A percentile compares a stretch with the other conserved stretches of the same genome.
phyloP scores from a whole-genome alignment of 2,329 filamentous ascomycete species.

The Pseudocercospora macadamiae region DNA sequence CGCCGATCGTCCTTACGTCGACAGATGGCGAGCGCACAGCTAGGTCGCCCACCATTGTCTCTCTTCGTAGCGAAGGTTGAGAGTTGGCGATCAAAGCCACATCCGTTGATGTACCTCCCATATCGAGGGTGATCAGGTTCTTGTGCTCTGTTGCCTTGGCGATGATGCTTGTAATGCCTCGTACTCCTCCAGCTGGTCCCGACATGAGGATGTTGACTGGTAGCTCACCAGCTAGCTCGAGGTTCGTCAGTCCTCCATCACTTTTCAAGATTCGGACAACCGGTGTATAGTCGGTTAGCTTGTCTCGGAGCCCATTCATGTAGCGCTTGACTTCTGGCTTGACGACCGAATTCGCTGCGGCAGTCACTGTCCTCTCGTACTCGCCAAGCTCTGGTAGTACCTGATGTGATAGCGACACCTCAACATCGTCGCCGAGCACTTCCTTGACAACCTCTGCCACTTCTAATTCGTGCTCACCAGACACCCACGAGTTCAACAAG shows the following conservation, averaged over 20 bases:
- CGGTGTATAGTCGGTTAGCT: slow-evolving; percentile 29
- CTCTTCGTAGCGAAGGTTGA: slow-evolving; percentile 30
- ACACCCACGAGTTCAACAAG: slow-evolving; percentile 33
- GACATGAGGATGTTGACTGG: slow-evolving; percentile 35
- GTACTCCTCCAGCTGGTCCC: slow-evolving; percentile 32
- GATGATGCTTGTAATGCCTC: slow-evolving; percentile 33
- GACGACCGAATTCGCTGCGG: slow-evolving; percentile 32
- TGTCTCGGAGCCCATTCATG: slow-evolving; percentile 29
- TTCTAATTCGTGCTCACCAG: slow-evolving; percentile 31
- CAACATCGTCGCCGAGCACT: slow-evolving; percentile 30
- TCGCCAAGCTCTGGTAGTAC: slow-evolving; percentile 34
- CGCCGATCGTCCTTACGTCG: slow-evolving; percentile 32
- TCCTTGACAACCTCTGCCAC: slow-evolving; percentile 31
- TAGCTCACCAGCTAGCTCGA: slow-evolving; percentile 28
- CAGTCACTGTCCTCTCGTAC: slow-evolving; percentile 33
- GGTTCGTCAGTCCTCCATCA: slow-evolving; percentile 32
- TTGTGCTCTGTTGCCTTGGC: slow-evolving; percentile 33
- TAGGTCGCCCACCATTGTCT: slow-evolving; percentile 34
- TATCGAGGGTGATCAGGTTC: slow-evolving; percentile 33
- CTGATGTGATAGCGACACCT: slow-evolving; percentile 31
- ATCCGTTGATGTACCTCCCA: slow-evolving; percentile 33
- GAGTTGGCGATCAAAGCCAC: slow-evolving; percentile 32
- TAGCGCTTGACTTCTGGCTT: slow-evolving; percentile 35
- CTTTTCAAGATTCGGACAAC: slow-evolving; percentile 33
- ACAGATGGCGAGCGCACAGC: slow-evolving; percentile 32